Base-by-base conservation (phyloP, 352 stramenopile genomes). In the Phytopythium cucurbitacearum region DNA sequence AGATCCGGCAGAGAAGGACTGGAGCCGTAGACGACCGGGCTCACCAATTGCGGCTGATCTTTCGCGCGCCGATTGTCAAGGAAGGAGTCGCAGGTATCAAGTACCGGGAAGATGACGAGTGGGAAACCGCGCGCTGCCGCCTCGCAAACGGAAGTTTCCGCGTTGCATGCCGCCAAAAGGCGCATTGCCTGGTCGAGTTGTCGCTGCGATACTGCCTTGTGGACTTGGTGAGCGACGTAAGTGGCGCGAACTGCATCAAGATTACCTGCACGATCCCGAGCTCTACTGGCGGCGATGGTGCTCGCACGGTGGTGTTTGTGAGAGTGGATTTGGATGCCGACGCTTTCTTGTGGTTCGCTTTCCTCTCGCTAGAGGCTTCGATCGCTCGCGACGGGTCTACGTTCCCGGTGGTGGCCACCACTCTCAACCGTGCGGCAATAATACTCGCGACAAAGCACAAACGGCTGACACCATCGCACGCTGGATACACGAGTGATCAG, bases 331-430 rank as follows among this genome's bases (percentile, higher is more conserved):
- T 66, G 21, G 76, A 85, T 32, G 41, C 51, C 28, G 74, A 89
- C 32, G 55, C 69, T 0, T 85, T 84, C 36, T 38, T 72, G 33
- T 89, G 76, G 79, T 87, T 81, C 41, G 57, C 67, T 8, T 51
- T 87, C 39, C 52, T 89, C 3, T 61, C 68, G 5, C 64, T 89
- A 37, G 79, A 89, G 55, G 70, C 67, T 7, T 67, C 50, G 1
- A 49, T 89, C 39, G 67, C 72, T 0, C 73, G 81, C 51, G 71
- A 76, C 54, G 79, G 71, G 15, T 12, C 56, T 0, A 49, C 36
- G 34, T 85, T 75, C 36, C 65, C 76, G 5, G 48, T 89, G 28
- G 62, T 50, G 10, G 15, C 51, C 34, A 50, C 58, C 0, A 38
- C 42, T 8, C 42, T 85, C 37, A 42, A 53, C 4, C 36, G 33